phyloP scores from a whole-genome alignment of 1,139 yeast genomes.

The Magnusiomyces fungicola region DNA sequence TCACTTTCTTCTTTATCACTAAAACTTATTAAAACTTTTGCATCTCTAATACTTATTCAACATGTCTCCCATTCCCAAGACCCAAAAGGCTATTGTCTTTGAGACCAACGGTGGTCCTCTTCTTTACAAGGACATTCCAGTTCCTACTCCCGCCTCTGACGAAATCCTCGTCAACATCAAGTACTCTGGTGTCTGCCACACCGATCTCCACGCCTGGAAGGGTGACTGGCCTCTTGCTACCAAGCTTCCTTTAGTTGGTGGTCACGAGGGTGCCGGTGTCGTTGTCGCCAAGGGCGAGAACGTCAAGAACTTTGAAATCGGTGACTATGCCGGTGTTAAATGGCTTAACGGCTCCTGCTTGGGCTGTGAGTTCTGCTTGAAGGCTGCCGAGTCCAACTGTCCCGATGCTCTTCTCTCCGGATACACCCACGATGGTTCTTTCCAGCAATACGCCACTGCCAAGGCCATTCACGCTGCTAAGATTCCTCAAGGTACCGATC shows the following conservation, averaged over 20 bases:
- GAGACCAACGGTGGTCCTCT: conserved; percentile 50
- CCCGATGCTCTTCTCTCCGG: conserved; percentile 63
- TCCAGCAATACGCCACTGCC: conserved; percentile 81
- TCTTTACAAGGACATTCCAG: conserved; percentile 42
- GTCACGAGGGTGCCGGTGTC: conserved; percentile 83
- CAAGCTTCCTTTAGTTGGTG: conserved; percentile 66
- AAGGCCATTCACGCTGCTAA: conserved; percentile 82
- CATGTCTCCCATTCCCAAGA: conserved; percentile 33
- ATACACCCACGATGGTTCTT: conserved; percentile 74
- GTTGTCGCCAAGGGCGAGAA: conserved; percentile 64
- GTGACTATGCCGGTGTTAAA: conserved; percentile 73
- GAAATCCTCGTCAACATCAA: conserved; percentile 54
- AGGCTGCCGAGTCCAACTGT: conserved; percentile 64
- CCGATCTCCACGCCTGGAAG: conserved; percentile 64
- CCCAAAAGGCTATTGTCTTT: conserved; percentile 51
- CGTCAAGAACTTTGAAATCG: conserved; percentile 63
- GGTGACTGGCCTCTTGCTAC: conserved; percentile 63
- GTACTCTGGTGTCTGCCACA: conserved; percentile 62
- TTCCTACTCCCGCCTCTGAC: conserved; percentile 51
- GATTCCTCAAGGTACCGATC: conserved; percentile 61
- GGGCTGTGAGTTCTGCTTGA: conserved; percentile 65
- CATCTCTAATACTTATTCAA: background rate
- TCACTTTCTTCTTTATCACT: background rate
- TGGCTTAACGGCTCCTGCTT: conserved; percentile 66
- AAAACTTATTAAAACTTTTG: background rate